A percentile compares a stretch with the other conserved stretches of the same genome.
Evolutionary conservation across 257 asterid species (phyloP).

Genomic region (Ilex aquifolium): DNA sequence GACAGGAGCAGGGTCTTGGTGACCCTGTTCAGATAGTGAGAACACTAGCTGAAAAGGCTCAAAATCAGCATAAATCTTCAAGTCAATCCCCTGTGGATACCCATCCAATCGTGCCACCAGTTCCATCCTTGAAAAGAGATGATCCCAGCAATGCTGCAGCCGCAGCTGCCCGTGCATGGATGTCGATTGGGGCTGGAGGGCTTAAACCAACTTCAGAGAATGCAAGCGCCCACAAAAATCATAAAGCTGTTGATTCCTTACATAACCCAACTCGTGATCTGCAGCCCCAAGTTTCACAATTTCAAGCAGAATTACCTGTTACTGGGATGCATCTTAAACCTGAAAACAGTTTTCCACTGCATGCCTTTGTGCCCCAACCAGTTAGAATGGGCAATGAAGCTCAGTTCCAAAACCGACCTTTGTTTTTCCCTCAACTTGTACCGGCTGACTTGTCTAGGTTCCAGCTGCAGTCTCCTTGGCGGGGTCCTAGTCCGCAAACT

Average conservation of each 20-base stretch:
- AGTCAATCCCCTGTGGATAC: conserved; percentile 10
- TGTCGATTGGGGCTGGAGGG: conserved; percentile 90
- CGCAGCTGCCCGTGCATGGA: conserved; percentile 89
- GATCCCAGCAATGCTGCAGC: conserved; percentile 62
- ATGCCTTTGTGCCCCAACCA: conserved; percentile 56
- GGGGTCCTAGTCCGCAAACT: conserved; percentile 43
- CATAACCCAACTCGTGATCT: conserved; percentile 46
- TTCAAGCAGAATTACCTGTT: conserved; percentile 44
- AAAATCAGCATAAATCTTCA: conserved; percentile 44
- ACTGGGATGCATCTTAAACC: conserved; percentile 32
- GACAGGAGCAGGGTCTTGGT: conserved; percentile 54
- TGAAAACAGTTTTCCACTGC: conserved; percentile 33
- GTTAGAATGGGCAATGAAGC: conserved; percentile 39
- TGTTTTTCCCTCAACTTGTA: conserved; percentile 53
- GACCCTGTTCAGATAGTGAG: conserved; percentile 80
- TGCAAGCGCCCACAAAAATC: conserved; percentile 33
- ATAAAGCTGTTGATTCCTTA: conserved; percentile 45
- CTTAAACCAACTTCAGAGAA: conserved; percentile 41
- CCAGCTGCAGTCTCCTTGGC: conserved; percentile 64
- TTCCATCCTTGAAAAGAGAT: conserved; percentile 28
- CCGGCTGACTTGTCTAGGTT: conserved; percentile 72
- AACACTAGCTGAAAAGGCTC: conserved; percentile 52
- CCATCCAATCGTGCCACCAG: conserved; percentile 20
- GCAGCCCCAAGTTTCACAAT: conserved; percentile 43
- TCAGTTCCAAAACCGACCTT: conserved; percentile 50